phyloP scores from a whole-genome alignment of 2,329 filamentous ascomycete species.

The Trichoderma gracile region DNA sequence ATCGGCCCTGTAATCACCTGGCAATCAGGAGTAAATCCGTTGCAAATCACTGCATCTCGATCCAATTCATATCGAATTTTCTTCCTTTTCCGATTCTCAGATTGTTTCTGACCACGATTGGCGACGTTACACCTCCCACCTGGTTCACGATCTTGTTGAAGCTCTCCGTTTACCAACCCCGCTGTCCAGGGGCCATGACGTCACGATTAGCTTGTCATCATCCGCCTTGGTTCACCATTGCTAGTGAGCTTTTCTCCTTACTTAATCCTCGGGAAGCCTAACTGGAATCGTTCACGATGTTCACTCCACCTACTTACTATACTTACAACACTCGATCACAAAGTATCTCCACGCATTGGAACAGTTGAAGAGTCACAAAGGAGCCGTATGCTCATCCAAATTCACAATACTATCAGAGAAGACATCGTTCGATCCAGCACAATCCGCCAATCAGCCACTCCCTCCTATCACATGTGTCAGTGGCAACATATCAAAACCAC shows the following conservation, averaged over 20 bases:
- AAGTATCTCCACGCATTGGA: too few relatives aligned
- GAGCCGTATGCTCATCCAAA: too few relatives aligned
- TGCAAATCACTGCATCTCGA: neutral
- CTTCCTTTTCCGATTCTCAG: neutral
- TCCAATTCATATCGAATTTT: neutral
- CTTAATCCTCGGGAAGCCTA: neutral
- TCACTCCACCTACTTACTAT: too few relatives aligned
- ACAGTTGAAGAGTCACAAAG: too few relatives aligned
- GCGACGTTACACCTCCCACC: neutral
- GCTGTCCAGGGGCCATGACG: conserved; percentile 9
- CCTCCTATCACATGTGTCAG: too few relatives aligned
- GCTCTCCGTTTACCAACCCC: conserved; percentile 4
- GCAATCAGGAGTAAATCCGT: neutral
- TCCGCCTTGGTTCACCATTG: too few relatives aligned
- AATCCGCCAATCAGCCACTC: too few relatives aligned
- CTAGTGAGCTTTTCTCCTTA: neutral
- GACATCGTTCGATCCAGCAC: too few relatives aligned
- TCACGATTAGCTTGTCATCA: neutral
- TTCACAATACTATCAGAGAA: too few relatives aligned
- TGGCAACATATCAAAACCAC: too few relatives aligned
- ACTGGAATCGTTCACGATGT: too few relatives aligned
- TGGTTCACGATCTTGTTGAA: neutral
- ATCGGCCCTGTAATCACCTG: neutral
- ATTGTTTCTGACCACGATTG: neutral
- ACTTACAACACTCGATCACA: too few relatives aligned